Conservation (phyloP, 768 basidiomycete genomes). For the Podaxis mareebaensis region DNA sequence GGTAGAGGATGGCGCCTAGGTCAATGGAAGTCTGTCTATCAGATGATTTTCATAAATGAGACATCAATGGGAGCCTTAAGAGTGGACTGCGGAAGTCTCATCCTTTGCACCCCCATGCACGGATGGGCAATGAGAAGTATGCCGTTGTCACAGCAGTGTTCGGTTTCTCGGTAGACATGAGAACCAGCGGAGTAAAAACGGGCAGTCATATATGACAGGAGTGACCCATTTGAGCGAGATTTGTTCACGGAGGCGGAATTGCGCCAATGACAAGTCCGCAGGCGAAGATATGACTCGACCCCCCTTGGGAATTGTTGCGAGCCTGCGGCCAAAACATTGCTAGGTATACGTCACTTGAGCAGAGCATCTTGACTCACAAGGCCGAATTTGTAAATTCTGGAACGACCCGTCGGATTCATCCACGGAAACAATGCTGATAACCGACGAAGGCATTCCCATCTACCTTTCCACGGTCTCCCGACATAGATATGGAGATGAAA, state of each 20-base stretch:
- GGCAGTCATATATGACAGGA: background rate
- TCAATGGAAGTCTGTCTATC: slow-evolving; percentile 6
- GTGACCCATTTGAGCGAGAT: background rate
- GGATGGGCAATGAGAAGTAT: background rate
- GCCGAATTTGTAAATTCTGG: slow-evolving; percentile 11
- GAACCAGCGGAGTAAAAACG: slow-evolving; percentile 7
- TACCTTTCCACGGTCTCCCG: background rate
- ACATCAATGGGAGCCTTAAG: background rate
- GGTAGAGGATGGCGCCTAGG: background rate
- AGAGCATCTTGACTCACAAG: slow-evolving; percentile 8
- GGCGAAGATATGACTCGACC: background rate
- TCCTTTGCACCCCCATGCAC: background rate
- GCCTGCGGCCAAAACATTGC: background rate
- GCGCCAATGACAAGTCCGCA: background rate
- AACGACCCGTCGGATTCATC: background rate
- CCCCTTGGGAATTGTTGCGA: background rate
- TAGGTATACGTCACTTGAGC: background rate
- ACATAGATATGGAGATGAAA: slow-evolving; percentile 2
- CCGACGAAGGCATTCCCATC: slow-evolving; percentile 5
- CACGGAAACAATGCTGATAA: slow-evolving; percentile 10
- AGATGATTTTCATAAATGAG: slow-evolving; percentile 8
- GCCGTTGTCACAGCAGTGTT: background rate
- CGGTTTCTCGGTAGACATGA: slow-evolving; percentile 3
- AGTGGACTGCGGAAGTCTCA: background rate
- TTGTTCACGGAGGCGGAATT: background rate